Percentiles rank a stretch among this genome's conserved stretches.
Conservation (phyloP, 202 grass and related monocot genomes). For the Carex sylvatica region DNA sequence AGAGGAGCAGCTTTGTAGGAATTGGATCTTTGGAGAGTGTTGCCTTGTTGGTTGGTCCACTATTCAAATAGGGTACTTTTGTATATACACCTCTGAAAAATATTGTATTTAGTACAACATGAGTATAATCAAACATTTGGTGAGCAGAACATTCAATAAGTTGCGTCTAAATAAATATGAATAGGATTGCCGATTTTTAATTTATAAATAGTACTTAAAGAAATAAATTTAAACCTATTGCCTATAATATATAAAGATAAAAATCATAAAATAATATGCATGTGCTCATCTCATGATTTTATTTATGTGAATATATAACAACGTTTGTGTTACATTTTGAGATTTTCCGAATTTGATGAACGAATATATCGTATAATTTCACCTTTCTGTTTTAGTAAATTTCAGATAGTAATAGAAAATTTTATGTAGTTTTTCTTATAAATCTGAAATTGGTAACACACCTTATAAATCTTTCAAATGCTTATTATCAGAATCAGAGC, state of each 20-base stretch:
- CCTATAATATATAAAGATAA: too few species aligned
- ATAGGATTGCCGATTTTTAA: not conserved
- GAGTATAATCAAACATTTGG: not conserved
- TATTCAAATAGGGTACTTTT: not conserved
- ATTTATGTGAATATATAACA: too few species aligned
- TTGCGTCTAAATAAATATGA: too few species aligned
- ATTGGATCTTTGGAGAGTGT: slow-evolving; percentile 8
- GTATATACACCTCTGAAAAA: slow-evolving; percentile 4
- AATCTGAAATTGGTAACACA: not conserved
- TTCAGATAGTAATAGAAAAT: not conserved
- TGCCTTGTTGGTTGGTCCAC: not conserved
- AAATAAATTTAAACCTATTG: too few species aligned
- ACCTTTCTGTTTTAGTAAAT: not conserved
- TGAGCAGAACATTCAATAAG: not conserved
- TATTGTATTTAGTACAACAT: not conserved
- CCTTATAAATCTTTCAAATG: too few species aligned
- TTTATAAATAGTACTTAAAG: too few species aligned
- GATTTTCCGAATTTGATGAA: too few species aligned
- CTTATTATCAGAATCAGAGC: too few species aligned
- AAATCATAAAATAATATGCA: too few species aligned
- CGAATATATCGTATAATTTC: not conserved
- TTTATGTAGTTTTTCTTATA: not conserved
- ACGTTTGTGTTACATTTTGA: too few species aligned
- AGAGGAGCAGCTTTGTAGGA: not conserved
- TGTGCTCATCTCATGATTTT: too few species aligned